Base-by-base conservation (phyloP, 2,329 filamentous ascomycete species). In the Leptographium wingfieldii region DNA sequence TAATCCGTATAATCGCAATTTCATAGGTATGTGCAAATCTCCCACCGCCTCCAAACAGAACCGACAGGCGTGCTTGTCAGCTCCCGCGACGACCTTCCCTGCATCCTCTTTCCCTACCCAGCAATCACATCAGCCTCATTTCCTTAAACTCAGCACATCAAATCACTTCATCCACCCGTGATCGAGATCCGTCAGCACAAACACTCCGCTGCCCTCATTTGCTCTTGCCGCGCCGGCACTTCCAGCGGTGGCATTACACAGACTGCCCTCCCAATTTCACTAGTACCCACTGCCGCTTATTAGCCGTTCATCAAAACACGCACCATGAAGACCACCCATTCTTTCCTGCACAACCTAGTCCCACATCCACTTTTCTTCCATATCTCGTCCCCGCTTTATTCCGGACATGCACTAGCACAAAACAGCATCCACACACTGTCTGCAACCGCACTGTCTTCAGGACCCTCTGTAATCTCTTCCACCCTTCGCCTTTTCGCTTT, bases 261-360 rank as follows among this genome's bases (percentile, higher is more conserved):
- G 53, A 49, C 22, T 56, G 22, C 31, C 54, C 54, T 60, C 59
- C 60, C 59, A 65, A 65, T 63, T 63, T 64, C 59, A 29, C 60
- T 25, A 16, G 57, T 63, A 60, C 33, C 63, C 62, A 65, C 63
- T 55, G 48, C 11, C 56, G 60, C 59, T 63, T 61, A 60, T 64
- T 65, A 62, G 63, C 49, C 11, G 49, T 60, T 59, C 58, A 60
- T 60, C 60, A 58, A 61, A 62, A 61, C 57, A 59, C 48, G 22
- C 53, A n/a, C n/a, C 55, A 33, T 16, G 33, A 22, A 58, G 40
- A 31, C 29, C 59, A 25, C 35, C 57, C 61, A 59, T 59, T 61
- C 55, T 60, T 57, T 55, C n/a, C 19, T 57, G 54, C 48, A 43
- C 48, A 55, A 56, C 58, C 55, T 52, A 58, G 57, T 59, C 54